Conservation (phyloP, 331 rosid species). For the Stylosanthes scabra region DNA sequence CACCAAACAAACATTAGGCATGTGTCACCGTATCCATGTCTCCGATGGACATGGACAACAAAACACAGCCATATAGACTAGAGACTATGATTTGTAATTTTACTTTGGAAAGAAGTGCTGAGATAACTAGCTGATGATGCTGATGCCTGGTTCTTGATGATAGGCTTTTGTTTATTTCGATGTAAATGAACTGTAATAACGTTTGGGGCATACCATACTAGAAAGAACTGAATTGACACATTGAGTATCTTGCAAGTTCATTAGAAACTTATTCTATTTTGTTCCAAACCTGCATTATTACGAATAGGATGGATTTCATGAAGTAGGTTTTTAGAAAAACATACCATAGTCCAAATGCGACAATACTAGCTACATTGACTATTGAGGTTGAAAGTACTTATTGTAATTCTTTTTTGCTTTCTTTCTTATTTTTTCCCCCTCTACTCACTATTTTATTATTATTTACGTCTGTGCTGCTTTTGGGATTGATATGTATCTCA, state of each 20-base stretch:
- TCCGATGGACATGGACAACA: no score
- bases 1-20: no score
- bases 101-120: constrained; percentile 18
- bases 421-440: constrained; percentile 17
- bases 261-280: not conserved
- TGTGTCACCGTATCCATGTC: no score
- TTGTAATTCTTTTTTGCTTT: constrained; percentile 28
- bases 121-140: constrained; percentile 1
- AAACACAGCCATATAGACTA: not conserved
- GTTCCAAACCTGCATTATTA: constrained; percentile 14
- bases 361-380: constrained; percentile 4
- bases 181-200: constrained; percentile 5
- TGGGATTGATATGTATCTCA: constrained; percentile 28
- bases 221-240: constrained; percentile 22
- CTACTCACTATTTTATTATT: constrained; percentile 23
- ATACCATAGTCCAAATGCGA: not conserved
- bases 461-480: constrained; percentile 25
- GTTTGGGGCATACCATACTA: not conserved
- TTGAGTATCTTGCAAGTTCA: not conserved
- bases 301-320: constrained; percentile 19
- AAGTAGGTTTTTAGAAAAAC: constrained; percentile 23
- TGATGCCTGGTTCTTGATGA: not conserved
- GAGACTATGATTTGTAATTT: not conserved
- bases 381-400: constrained; percentile 31
- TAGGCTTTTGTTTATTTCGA: constrained; percentile 10